Evolutionary conservation across 2,329 filamentous ascomycete genomes (phyloP).

Genomic region (Geosmithia putterillii): DNA sequence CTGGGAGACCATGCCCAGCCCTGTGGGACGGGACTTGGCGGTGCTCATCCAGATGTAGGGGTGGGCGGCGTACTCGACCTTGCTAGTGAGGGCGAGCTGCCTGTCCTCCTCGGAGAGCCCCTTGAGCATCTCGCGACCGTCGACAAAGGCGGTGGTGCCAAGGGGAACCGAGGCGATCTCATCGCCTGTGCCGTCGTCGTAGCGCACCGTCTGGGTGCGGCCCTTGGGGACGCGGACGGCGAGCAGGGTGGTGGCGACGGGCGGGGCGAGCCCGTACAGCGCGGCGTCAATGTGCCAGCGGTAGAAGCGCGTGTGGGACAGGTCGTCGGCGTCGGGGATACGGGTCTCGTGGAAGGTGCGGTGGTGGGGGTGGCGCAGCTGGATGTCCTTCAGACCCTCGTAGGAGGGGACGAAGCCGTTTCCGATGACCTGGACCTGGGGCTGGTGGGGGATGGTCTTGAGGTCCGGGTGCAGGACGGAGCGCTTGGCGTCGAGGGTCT

Average conservation of each 20-base stretch:
- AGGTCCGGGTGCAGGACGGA: constrained; percentile 66
- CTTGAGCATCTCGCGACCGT: constrained; percentile 59
- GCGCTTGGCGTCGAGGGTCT: constrained; percentile 52
- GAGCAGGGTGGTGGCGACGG: constrained; percentile 59
- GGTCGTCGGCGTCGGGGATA: constrained; percentile 42
- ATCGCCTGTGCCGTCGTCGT: constrained; percentile 60
- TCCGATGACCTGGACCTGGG: constrained; percentile 64
- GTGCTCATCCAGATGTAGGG: constrained; percentile 74
- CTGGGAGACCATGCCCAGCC: constrained; percentile 60
- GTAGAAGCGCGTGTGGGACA: constrained; percentile 48
- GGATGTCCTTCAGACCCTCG: constrained; percentile 57
- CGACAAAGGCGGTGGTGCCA: constrained; percentile 66
- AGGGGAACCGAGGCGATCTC: constrained; percentile 56
- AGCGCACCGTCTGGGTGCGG: constrained; percentile 53
- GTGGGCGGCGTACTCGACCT: constrained; percentile 64
- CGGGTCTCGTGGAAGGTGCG: constrained; percentile 58
- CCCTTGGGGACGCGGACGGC: constrained; percentile 62
- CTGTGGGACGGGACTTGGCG: constrained; percentile 53
- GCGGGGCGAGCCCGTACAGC: constrained; percentile 62
- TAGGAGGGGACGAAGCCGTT: constrained; percentile 60
- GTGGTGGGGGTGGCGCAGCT: constrained; percentile 64
- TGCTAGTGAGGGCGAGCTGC: constrained; percentile 52
- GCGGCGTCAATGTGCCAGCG: constrained; percentile 75
- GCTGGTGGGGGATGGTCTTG: constrained; percentile 69
- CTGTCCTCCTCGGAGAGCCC: constrained; percentile 52